Evolutionary conservation across 768 basidiomycete genomes (phyloP), one percentile per base, ranked within the genome.

Genomic region (Pisolithus sp.): DNA sequence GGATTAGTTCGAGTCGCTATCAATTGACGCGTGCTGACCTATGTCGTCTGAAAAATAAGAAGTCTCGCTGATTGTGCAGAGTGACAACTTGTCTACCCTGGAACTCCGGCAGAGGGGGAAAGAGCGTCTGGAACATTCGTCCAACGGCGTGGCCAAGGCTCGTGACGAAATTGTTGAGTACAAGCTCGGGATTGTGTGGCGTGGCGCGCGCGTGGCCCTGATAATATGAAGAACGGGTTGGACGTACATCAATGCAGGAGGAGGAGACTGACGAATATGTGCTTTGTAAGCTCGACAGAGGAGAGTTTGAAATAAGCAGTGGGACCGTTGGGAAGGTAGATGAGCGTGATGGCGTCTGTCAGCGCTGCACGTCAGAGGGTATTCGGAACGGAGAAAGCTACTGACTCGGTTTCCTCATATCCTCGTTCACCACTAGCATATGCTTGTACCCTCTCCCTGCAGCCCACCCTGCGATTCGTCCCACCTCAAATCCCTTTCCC

Each of bases 51-150:
- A 99, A 95, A 74, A 99, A n/a, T n/a, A n/a, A n/a, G n/a, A n/a
- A n/a, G n/a, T n/a, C n/a, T 44, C 96, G 82, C 66, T 96, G 93
- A 63, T 97, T 97, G 65, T 98, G 96, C 18, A 98, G 75, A 3
- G 95, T 96, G 12, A 98, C 94, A 9, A 98, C 94, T 68, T 99
- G 96, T 28, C 96, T 75, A 31, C 96, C 96, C 70, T 93, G 86
- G 63, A 96, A 97, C 65, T 96, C 90, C 1, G 93, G 93, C 55
- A 95, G 73, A 7, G 90, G 93, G 15, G 96, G 96, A 73, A 97
- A 98, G 20, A 93, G 79, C 1, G 93, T 93, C 60, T 96, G 95
- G 71, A 98, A 95, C 77, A 99, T 86, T 23, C 93, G 81, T 15
- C 96, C 96, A 47, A 97, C 83, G 15, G 85, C 83, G 63, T 96